These are phyloP conservation scores for Lasiosphaeria ovina DNA, from an alignment of 495 filamentous ascomycete species.

Conservation along the genomic window DNA sequence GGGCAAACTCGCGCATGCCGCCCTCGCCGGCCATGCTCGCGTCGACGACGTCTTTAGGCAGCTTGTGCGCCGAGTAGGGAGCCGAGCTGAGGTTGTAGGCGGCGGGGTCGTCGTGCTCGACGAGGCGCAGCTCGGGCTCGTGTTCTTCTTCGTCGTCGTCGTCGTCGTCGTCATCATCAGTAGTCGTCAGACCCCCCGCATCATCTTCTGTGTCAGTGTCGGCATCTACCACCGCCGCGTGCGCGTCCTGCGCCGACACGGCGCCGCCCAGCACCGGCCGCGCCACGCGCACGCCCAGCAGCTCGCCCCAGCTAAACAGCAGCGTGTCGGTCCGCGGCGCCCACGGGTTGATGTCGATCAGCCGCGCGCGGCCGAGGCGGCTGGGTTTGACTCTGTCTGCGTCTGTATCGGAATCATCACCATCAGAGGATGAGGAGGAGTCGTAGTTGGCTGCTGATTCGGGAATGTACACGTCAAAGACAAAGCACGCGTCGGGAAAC, in stretches of 20 bases:
- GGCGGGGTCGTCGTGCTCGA: conserved; percentile 79
- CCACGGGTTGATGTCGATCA: conserved; percentile 97
- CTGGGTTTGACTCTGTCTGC: background rate
- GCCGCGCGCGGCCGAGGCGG: conserved; percentile 59
- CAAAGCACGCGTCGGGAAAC: conserved; percentile 81
- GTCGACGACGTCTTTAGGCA: conserved; percentile 93
- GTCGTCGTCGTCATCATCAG: conserved; percentile 42
- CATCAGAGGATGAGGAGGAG: conserved; percentile 53
- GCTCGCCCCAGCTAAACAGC: conserved; percentile 87
- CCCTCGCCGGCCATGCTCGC: conserved; percentile 73
- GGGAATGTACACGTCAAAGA: conserved; percentile 89
- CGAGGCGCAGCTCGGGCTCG: conserved; percentile 74
- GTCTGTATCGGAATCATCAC: conserved; percentile 34
- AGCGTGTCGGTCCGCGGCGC: conserved; percentile 84
- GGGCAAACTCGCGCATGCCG: conserved; percentile 80
- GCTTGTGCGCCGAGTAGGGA: conserved; percentile 92
- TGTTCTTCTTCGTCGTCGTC: conserved; percentile 59
- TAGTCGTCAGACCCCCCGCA: conserved; percentile 47
- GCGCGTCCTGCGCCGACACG: conserved; percentile 37
- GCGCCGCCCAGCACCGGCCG: conserved; percentile 40
- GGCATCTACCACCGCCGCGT: conserved; percentile 18
- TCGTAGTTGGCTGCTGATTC: conserved; percentile 58
- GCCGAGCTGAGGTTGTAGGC: conserved; percentile 80
- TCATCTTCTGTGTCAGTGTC: conserved; percentile 9
- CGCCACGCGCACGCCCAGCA: conserved; percentile 67